These are phyloP conservation scores for Melastoma malabathricum DNA, from an alignment of 345 rosid species.

Conservation along the genomic window DNA sequence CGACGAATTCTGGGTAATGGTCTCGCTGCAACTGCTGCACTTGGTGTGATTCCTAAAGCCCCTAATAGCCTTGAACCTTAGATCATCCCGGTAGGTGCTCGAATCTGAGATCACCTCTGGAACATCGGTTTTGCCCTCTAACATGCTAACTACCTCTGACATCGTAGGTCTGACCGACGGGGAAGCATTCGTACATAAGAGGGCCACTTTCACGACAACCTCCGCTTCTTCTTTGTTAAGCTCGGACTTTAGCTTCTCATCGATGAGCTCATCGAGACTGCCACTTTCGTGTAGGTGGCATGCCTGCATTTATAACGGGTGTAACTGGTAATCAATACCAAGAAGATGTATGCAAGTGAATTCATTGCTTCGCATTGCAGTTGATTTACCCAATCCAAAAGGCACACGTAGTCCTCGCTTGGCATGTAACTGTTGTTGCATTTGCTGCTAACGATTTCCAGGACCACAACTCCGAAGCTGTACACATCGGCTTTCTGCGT, in stretches of 20 bases:
- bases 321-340: no score
- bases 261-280: constrained; percentile 10
- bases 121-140: constrained; percentile 14
- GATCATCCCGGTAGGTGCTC: constrained; percentile 11
- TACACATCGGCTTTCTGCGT: constrained; percentile 29
- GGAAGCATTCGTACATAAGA: constrained; percentile 16
- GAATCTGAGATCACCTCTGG: constrained; percentile 17
- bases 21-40: not conserved
- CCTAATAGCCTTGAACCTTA: constrained; percentile 16
- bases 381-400: constrained; percentile 23
- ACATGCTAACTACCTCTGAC: constrained; percentile 20
- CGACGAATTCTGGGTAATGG: constrained; percentile 3
- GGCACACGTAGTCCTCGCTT: constrained; percentile 12
- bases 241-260: constrained; percentile 10
- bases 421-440: constrained; percentile 13
- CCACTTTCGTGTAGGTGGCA: constrained; percentile 16
- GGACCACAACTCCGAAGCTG: constrained; percentile 25
- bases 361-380: no score
- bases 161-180: constrained; percentile 18
- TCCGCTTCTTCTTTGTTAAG: constrained; percentile 12
- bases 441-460: constrained; percentile 23
- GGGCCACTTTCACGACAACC: constrained; percentile 11
- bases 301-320: constrained; percentile 8
- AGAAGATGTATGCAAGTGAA: not conserved
- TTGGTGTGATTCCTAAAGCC: not conserved